Evolutionary conservation across 2,329 filamentous ascomycete species (phyloP), one percentile per base, ranked within the genome.

Genomic region (Tolypocladium tropicale): DNA sequence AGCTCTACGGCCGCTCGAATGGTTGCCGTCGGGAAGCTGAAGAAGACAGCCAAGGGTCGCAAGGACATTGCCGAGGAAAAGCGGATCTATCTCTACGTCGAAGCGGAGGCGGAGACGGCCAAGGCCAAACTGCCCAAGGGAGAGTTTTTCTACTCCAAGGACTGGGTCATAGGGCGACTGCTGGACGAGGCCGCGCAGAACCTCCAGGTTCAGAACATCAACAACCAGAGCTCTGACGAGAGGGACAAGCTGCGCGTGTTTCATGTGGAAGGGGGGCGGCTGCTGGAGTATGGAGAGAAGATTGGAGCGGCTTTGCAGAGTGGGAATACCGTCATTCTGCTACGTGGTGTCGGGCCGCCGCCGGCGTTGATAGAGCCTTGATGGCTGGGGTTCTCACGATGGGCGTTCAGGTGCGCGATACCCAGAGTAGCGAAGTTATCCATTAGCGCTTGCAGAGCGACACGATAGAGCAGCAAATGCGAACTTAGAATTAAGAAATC

Each of bases 41-140:
- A 96, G 75, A 88, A 87, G 68, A 84, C 81, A 0, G 93, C 94
- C 2, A 96, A 96, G 74, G 95, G 95, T 1, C 93, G 97, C 61
- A 84, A 84, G 11, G 93, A 90, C 64, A 72, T 96, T 0, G 78
- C 90, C 0, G 70, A 77, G 0, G 90, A 96, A 61, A 95, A 95
- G 75, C 78, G 94, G n/a, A 74, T 99, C 2, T 97, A 97, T 67
- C 67, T 99, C 1, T 86, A 89, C 67, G 89, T 96, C 21, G 93
- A 97, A 68, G 94, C 93, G 0, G 90, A 92, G 65, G 89, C 89
- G 11, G 89, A 90, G 64, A 95, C 90, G 0, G 86, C 91, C 2
- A 88, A 84, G 54, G 84, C 88, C 7, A 95, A 95, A 70, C 84
- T 89, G 48, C 91, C 92, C 4, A 88, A 84, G 65, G 89, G 88